Percentiles rank a stretch among this genome's conserved stretches.
Conservation (phyloP, 192 early-diverging fungal species). For the Geranomyces variabilis region DNA sequence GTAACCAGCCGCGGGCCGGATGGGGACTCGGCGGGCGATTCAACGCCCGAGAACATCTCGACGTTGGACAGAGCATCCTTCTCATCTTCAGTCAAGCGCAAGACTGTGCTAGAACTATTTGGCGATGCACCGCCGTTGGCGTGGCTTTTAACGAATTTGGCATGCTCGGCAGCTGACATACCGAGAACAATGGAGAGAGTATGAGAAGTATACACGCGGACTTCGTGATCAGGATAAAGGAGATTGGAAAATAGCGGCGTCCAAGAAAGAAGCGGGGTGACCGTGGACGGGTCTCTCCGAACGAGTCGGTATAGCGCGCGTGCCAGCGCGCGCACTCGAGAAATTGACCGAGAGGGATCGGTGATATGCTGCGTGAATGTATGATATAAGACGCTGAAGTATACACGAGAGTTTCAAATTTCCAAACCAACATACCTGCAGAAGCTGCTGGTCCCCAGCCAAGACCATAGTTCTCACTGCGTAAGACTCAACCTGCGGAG, state of each 20-base stretch:
- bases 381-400: not conserved
- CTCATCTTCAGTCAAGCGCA: constrained; percentile 27
- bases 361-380: not conserved
- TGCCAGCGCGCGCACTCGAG: constrained; percentile 24
- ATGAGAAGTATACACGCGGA: constrained; percentile 38
- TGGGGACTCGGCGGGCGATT: constrained; percentile 1
- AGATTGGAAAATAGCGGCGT: constrained; percentile 26
- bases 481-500: constrained; percentile 74
- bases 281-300: not conserved
- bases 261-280: constrained; percentile 13
- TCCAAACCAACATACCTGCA: constrained; percentile 1
- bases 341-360: not conserved
- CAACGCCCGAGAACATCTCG: constrained; percentile 8
- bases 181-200: constrained; percentile 43
- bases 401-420: not conserved
- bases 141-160: constrained; percentile 3
- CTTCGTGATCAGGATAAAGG: constrained; percentile 6
- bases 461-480: constrained; percentile 17
- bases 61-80: constrained; percentile 11
- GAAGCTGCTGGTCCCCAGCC: not conserved
- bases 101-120: constrained; percentile 11
- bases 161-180: constrained; percentile 46
- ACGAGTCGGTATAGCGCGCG: constrained; percentile 35
- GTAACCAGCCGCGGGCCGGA: not conserved
- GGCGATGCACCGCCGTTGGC: constrained; percentile 10